Evolutionary conservation across 495 filamentous ascomycete genomes (phyloP).

Genomic region (Chaetomidium leptoderma): DNA sequence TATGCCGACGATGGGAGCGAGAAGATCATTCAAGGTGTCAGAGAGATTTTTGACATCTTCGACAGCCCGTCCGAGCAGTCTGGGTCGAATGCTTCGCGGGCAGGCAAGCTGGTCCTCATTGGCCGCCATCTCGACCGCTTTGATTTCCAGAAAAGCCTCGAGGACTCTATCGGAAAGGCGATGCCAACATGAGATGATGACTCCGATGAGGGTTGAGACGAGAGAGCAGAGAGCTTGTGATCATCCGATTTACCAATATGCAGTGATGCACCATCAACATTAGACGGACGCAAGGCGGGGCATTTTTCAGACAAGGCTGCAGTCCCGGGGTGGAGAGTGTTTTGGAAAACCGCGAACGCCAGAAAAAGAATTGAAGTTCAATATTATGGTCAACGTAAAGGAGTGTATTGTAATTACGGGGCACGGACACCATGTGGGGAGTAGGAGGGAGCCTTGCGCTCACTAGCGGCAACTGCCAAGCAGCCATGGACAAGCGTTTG

Average conservation of each 20-base stretch:
- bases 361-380: too few relatives aligned
- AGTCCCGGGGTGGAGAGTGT: too few relatives aligned
- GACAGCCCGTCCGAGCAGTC: constrained; percentile 48
- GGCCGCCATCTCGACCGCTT: constrained; percentile 57
- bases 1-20: constrained; percentile 54
- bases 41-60: constrained; percentile 88
- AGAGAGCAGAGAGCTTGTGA: not conserved
- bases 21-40: constrained; percentile 84
- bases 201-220: not conserved
- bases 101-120: constrained; percentile 78
- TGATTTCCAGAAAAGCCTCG: constrained; percentile 43
- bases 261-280: too few relatives aligned
- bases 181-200: not conserved
- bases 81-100: constrained; percentile 11
- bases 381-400: too few relatives aligned
- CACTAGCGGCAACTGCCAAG: constrained; percentile 1
- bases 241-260: too few relatives aligned
- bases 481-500: constrained; percentile 11
- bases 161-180: constrained; percentile 14
- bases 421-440: constrained; percentile 6
- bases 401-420: not conserved
- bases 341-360: too few relatives aligned
- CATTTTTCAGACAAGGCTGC: too few relatives aligned
- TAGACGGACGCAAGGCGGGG: too few relatives aligned
- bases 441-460: constrained; percentile 1